A percentile compares a stretch with the other conserved stretches of the same genome.
Conservation (phyloP, 2,329 filamentous ascomycete genomes). For the Pseudogymnoascus sp. region DNA sequence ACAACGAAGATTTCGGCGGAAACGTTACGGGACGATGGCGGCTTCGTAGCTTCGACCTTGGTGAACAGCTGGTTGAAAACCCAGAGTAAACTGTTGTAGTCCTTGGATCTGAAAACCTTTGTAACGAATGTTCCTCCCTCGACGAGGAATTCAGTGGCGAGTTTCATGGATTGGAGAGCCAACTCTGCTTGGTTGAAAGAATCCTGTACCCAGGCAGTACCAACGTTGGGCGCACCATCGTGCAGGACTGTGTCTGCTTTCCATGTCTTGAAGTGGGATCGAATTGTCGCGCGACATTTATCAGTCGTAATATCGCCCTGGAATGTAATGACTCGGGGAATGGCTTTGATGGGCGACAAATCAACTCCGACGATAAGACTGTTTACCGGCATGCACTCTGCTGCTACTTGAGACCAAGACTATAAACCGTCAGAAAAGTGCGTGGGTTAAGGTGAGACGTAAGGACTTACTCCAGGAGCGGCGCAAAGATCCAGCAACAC, state of each 20-base stretch:
- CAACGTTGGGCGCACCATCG: slow-evolving; percentile 95
- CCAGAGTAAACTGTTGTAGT: slow-evolving; percentile 94
- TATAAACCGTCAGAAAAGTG: slow-evolving; percentile 30
- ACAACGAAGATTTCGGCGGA: slow-evolving; percentile 99
- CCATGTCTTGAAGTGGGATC: slow-evolving; percentile 86
- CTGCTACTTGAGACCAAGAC: slow-evolving; percentile 95
- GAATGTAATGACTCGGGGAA: slow-evolving; percentile 88
- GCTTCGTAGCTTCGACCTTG: slow-evolving; percentile 95
- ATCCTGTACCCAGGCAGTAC: slow-evolving; percentile 96
- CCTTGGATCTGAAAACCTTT: slow-evolving; percentile 94
- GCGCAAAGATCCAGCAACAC: slow-evolving; percentile 96
- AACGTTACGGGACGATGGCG: slow-evolving; percentile 89
- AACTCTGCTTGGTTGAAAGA: slow-evolving; percentile 96
- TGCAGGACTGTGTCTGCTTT: slow-evolving; percentile 94
- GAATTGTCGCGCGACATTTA: slow-evolving; percentile 84
- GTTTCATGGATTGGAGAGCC: slow-evolving; percentile 79
- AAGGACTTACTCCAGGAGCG: slow-evolving; percentile 68
- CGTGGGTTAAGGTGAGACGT: background rate
- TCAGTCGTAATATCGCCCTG: slow-evolving; percentile 98
- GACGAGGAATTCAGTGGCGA: slow-evolving; percentile 86
- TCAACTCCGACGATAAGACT: slow-evolving; percentile 93
- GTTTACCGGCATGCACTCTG: slow-evolving; percentile 85
- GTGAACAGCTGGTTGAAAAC: slow-evolving; percentile 94
- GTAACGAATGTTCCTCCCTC: slow-evolving; percentile 92
- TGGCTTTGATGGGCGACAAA: slow-evolving; percentile 89